Conservation (phyloP, 2,329 filamentous ascomycete species). For the Fusarium sp. region DNA sequence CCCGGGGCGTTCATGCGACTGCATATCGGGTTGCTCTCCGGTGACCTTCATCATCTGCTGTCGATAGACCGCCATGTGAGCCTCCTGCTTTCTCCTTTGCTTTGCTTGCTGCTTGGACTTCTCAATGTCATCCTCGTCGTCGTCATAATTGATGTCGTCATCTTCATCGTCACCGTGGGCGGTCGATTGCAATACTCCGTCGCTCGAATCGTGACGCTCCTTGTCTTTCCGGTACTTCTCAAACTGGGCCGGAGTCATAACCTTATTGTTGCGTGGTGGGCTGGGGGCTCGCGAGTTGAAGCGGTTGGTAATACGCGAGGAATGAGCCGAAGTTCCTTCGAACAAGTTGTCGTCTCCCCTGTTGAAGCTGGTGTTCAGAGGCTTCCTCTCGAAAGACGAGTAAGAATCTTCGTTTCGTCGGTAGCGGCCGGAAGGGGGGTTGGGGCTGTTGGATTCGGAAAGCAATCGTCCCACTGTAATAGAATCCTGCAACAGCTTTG, state of each 20-base stretch:
- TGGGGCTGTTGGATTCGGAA: slow-evolving; percentile 37
- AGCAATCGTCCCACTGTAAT: slow-evolving; percentile 62
- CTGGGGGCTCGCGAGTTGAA: slow-evolving; percentile 50
- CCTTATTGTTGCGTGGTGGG: slow-evolving; percentile 73
- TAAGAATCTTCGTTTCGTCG: slow-evolving; percentile 56
- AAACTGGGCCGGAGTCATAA: slow-evolving; percentile 91
- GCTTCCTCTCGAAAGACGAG: slow-evolving; percentile 46
- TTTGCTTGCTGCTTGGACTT: slow-evolving; percentile 78
- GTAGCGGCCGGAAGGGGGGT: slow-evolving; percentile 45
- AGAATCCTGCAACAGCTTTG: slow-evolving; percentile 63
- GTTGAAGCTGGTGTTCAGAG: slow-evolving; percentile 46
- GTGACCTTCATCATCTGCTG: slow-evolving; percentile 98
- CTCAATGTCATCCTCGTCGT: slow-evolving; percentile 83
- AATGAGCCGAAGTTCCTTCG: slow-evolving; percentile 57
- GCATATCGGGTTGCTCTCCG: slow-evolving; percentile 65
- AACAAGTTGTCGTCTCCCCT: slow-evolving; percentile 68
- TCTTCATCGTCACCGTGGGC: slow-evolving; percentile 71
- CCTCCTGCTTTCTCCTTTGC: slow-evolving; percentile 88
- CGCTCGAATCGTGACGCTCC: slow-evolving; percentile 64
- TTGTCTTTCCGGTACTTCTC: slow-evolving; percentile 83
- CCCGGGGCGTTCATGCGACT: slow-evolving; percentile 61
- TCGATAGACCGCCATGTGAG: slow-evolving; percentile 87
- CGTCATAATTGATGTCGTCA: slow-evolving; percentile 74
- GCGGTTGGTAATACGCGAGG: slow-evolving; percentile 52
- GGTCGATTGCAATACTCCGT: slow-evolving; percentile 55